A percentile compares a stretch with the other conserved stretches of the same genome.
Conservation (phyloP, 108 stramenopile species). For the Thalassiosira profunda region DNA sequence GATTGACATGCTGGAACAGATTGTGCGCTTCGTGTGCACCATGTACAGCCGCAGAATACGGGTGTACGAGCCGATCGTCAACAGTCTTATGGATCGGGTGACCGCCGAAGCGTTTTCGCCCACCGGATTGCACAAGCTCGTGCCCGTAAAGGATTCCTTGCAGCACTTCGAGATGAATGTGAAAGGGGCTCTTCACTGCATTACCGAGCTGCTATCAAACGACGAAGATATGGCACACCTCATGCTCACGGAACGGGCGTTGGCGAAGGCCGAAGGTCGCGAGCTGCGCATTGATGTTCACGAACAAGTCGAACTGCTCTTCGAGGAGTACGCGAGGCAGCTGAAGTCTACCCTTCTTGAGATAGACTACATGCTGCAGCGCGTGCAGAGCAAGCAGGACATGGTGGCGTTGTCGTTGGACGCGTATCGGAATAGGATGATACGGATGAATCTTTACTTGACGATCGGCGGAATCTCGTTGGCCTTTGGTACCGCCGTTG, state of each 20-base stretch:
- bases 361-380: slow-evolving; percentile 64
- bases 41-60: slow-evolving; percentile 74
- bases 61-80: slow-evolving; percentile 90
- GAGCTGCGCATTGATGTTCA: slow-evolving; percentile 66
- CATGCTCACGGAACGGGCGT: slow-evolving; percentile 78
- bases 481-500: slow-evolving; percentile 69
- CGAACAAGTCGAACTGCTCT: slow-evolving; percentile 76
- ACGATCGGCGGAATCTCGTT: slow-evolving; percentile 67
- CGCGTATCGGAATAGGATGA: slow-evolving; percentile 86
- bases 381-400: slow-evolving; percentile 91
- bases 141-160: slow-evolving; percentile 83
- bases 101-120: slow-evolving; percentile 73
- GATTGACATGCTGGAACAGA: slow-evolving; percentile 83
- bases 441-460: slow-evolving; percentile 87
- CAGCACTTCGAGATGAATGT: slow-evolving; percentile 88
- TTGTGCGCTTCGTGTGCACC: slow-evolving; percentile 76
- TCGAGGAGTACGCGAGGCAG: slow-evolving; percentile 88
- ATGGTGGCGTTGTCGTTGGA: slow-evolving; percentile 79
- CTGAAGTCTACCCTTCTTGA: slow-evolving; percentile 71
- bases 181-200: slow-evolving; percentile 67
- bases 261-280: slow-evolving; percentile 40
- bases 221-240: slow-evolving; percentile 88
- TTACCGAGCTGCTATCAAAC: slow-evolving; percentile 71
- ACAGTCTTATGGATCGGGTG: slow-evolving; percentile 68
- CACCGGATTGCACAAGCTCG: slow-evolving; percentile 75